These are phyloP conservation scores for Cercospora zeae-maydis DNA, from an alignment of 2,329 filamentous ascomycete genomes.

Conservation along the genomic window DNA sequence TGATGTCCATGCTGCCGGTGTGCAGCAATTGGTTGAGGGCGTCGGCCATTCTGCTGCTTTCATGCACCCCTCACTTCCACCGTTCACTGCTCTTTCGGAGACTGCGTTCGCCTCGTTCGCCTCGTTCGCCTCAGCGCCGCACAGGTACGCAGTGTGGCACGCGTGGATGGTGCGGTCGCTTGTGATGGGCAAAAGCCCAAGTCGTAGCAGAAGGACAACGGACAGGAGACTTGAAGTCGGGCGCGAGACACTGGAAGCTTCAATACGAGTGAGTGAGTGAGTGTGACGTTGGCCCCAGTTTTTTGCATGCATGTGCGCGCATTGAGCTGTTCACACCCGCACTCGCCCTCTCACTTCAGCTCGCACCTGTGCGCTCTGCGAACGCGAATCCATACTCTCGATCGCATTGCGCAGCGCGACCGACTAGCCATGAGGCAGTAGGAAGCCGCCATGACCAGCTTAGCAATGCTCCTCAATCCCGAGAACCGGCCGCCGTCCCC, in stretches of 20 bases:
- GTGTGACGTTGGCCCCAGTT: not conserved
- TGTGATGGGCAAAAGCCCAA: not conserved
- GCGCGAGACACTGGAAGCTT: not conserved
- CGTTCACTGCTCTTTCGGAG: not conserved
- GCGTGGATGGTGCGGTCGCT: not conserved
- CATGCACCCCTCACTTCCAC: conserved; percentile 7
- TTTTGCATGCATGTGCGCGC: not conserved
- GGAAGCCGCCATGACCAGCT: conserved; percentile 25
- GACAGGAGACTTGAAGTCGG: not conserved
- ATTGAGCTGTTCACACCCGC: not conserved
- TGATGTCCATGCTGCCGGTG: conserved; percentile 9
- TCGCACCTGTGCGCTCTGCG: not conserved
- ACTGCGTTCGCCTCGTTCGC: not conserved
- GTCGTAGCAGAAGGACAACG: not conserved
- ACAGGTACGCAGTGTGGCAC: not conserved
- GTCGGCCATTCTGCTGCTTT: not conserved
- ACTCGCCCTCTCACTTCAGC: not conserved
- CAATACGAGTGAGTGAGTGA: not conserved
- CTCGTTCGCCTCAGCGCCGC: not conserved
- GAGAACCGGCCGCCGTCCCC: conserved; percentile 24
- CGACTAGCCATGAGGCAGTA: not conserved
- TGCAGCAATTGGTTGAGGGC: not conserved
- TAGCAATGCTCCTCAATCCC: conserved; percentile 40
- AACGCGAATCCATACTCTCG: not conserved
- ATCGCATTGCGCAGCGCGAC: not conserved